Evolutionary conservation across 1,139 yeast genomes (phyloP), one percentile per base, ranked within the genome.

Genomic region (Protomyces macrosporus): DNA sequence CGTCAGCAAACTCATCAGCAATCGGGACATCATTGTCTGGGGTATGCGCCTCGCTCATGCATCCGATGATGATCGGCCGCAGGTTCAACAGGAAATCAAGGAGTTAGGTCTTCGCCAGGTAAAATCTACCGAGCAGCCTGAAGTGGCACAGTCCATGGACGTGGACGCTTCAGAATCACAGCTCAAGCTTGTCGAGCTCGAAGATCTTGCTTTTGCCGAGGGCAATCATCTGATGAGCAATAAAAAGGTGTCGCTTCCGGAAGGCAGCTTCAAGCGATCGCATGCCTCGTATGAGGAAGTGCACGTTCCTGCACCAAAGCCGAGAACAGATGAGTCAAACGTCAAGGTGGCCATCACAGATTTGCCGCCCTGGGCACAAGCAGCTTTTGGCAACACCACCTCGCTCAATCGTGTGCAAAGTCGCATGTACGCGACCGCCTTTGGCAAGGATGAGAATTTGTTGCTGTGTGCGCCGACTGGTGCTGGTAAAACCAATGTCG

Each of bases 401-500:
- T 91, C 88, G 72, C 81, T 95, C 68, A 95, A 95, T 72, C 77
- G 88, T 57, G 84, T 93, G 32, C 99, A 95, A 74, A 88, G 96
- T 1, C 83, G 82, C 68, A 90, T 91, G 0, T 90, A 77, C 69
- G 95, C 96, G 1, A 75, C 78, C 45, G 97, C 96, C 0, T 89
- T 91, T 70, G 74, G 81, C 7, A 75, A 82, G 0, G 95, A 88
- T 71, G 82, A 82, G 16, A 93, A 91, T 70, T 73, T 93, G 57
- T 77, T 93, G 30, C 78, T 93, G 69, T 91, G 98, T 81, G 98
- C 98, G 0, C 98, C 98, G 3, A 93, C 98, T 0, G 98, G 98
- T 76, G 97, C 97, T 3, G 98, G 98, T 77, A 93, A 93, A 73
- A 93, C 98, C 12, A 93, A 93, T 74, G 96, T 91, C 40, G 98